Percentiles rank a stretch among this genome's conserved stretches.
These are phyloP conservation scores for Hyaloperonospora brassicae DNA, from an alignment of 352 stramenopile species.

Conservation along the genomic window DNA sequence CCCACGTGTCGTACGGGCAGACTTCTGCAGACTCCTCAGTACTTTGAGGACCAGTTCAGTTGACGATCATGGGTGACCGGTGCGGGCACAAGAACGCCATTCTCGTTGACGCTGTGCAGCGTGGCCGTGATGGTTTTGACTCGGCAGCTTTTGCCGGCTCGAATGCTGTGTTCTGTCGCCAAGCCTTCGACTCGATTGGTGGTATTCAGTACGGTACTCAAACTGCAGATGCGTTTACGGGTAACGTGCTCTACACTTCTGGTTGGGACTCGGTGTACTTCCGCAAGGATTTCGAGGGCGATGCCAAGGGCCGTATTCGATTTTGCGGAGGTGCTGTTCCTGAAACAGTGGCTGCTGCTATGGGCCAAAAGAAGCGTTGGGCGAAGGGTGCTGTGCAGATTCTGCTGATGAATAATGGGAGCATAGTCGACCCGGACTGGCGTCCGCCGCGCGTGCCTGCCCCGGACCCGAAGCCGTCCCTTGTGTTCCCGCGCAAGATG, in stretches of 20 bases:
- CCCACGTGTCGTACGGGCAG: slow-evolving; percentile 85
- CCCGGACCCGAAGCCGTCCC: no score
- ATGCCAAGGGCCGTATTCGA: slow-evolving; percentile 78
- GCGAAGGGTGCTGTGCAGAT: slow-evolving; percentile 85
- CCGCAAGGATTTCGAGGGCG: slow-evolving; percentile 85
- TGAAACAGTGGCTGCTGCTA: slow-evolving; percentile 79
- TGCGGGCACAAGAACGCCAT: slow-evolving; percentile 88
- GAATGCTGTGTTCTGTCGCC: slow-evolving; percentile 84
- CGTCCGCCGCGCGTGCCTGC: slow-evolving; percentile 71
- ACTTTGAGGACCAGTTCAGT: slow-evolving; percentile 82
- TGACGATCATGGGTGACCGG: slow-evolving; percentile 80
- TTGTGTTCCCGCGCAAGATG: no score
- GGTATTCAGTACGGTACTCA: slow-evolving; percentile 86
- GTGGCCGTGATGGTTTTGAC: slow-evolving; percentile 81
- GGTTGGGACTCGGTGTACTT: slow-evolving; percentile 87
- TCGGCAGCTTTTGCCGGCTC: slow-evolving; percentile 84
- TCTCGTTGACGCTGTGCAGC: slow-evolving; percentile 87
- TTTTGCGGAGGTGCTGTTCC: slow-evolving; percentile 76
- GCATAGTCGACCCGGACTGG: slow-evolving; percentile 84
- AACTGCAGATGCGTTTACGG: slow-evolving; percentile 86
- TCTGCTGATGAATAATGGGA: slow-evolving; percentile 85
- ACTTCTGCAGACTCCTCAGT: slow-evolving; percentile 87
- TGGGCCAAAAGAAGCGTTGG: slow-evolving; percentile 85
- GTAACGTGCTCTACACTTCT: slow-evolving; percentile 76
- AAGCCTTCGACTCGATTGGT: slow-evolving; percentile 84